Conservation (phyloP, 2,329 filamentous ascomycete genomes). For the Exophiala viscosa region DNA sequence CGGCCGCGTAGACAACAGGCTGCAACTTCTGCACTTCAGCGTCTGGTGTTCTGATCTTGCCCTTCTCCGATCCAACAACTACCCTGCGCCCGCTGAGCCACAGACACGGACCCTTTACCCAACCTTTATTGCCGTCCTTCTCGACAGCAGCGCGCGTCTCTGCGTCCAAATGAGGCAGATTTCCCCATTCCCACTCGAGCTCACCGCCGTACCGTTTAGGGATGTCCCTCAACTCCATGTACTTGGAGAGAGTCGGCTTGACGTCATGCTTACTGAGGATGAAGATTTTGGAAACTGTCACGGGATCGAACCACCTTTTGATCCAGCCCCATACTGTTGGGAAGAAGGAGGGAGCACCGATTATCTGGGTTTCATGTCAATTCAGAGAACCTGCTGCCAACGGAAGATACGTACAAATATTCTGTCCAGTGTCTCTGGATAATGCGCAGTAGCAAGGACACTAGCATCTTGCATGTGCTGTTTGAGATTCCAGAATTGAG, state of each 20-base stretch:
- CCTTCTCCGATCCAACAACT: slow-evolving; percentile 28
- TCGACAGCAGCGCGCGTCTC: slow-evolving; percentile 33
- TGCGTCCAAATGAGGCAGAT: slow-evolving; percentile 67
- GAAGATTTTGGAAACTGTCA: slow-evolving; percentile 94
- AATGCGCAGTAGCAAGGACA: slow-evolving; percentile 83
- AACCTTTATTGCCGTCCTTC: slow-evolving; percentile 27
- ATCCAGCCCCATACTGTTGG: slow-evolving; percentile 82
- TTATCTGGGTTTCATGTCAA: slow-evolving; percentile 53
- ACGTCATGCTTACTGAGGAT: slow-evolving; percentile 74
- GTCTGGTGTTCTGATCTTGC: slow-evolving; percentile 22
- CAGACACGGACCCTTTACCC: slow-evolving; percentile 27
- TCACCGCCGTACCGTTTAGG: slow-evolving; percentile 86
- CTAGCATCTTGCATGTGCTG: slow-evolving; percentile 90
- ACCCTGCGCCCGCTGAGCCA: slow-evolving; percentile 28
- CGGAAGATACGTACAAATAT: slow-evolving; percentile 56
- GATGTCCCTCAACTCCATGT: slow-evolving; percentile 78
- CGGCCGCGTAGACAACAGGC: slow-evolving; percentile 26
- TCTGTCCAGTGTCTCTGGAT: slow-evolving; percentile 86
- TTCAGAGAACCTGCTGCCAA: not conserved
- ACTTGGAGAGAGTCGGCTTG: slow-evolving; percentile 69
- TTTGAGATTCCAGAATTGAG: slow-evolving; percentile 95
- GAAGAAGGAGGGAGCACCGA: slow-evolving; percentile 85
- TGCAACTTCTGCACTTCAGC: slow-evolving; percentile 23
- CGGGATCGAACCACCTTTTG: slow-evolving; percentile 88
- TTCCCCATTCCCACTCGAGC: slow-evolving; percentile 76